phyloP scores from a whole-genome alignment of 345 rosid species.

The Litchi chinensis region DNA sequence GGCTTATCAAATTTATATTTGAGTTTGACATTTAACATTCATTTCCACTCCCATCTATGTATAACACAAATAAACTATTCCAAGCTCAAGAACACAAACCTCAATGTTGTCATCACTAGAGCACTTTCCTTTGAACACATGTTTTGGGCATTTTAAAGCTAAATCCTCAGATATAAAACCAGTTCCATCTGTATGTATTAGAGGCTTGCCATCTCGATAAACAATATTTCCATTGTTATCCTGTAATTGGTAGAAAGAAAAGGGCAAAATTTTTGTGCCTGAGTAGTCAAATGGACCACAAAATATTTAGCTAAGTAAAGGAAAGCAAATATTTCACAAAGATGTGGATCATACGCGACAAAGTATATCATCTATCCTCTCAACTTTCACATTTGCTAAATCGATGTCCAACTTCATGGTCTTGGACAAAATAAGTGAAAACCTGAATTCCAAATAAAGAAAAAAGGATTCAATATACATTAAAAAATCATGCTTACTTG shows the following conservation, averaged over 20 bases:
- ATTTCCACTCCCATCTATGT: neutral
- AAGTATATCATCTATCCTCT: conserved; percentile 35
- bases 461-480: conserved; percentile 9
- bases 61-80: neutral
- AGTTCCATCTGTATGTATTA: conserved; percentile 82
- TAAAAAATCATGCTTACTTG: neutral
- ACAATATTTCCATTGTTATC: conserved; percentile 42
- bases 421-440: conserved; percentile 74
- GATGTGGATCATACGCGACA: conserved; percentile 52
- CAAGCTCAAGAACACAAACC: conserved; percentile 43
- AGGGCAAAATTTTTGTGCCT: neutral
- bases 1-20: neutral
- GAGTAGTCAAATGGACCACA: neutral
- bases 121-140: conserved; percentile 38
- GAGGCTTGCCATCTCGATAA: conserved; percentile 36
- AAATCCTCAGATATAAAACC: conserved; percentile 83
- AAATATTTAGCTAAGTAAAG: neutral
- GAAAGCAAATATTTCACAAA: conserved; percentile 5
- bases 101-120: conserved; percentile 15
- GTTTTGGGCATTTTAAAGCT: conserved; percentile 59
- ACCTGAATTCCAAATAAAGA: conserved; percentile 46
- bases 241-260: conserved; percentile 37
- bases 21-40: neutral
- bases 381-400: conserved; percentile 30
- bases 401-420: conserved; percentile 56